phyloP scores from a whole-genome alignment of 306 rosid species.

The Trifolium repens region DNA sequence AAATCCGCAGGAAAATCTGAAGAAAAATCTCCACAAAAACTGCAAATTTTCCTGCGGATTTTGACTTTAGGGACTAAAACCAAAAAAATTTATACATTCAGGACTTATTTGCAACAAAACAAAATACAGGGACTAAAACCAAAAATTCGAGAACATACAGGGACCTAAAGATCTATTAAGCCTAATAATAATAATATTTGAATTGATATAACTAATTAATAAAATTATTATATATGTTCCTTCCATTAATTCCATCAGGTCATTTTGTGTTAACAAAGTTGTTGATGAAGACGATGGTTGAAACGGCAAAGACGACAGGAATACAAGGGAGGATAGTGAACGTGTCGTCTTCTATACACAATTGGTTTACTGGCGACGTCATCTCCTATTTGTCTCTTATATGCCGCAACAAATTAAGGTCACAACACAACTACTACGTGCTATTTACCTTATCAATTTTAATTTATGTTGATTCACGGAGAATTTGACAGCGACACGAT shows the following conservation, averaged over 20 bases:
- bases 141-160: too few species aligned
- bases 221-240: too few species aligned
- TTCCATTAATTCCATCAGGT: constrained; percentile 44
- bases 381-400: constrained; percentile 67
- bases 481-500: too few species aligned
- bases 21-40: too few species aligned
- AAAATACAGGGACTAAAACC: too few species aligned
- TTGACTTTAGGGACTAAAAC: too few species aligned
- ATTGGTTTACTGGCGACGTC: constrained; percentile 81
- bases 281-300: constrained; percentile 64
- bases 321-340: constrained; percentile 83
- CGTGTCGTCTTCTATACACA: constrained; percentile 76
- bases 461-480: background rate
- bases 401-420: constrained; percentile 53
- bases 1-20: too few species aligned
- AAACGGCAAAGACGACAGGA: constrained; percentile 67
- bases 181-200: background rate
- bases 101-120: too few species aligned
- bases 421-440: background rate
- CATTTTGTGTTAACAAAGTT: constrained; percentile 85
- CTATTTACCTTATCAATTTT: background rate
- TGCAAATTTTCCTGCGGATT: too few species aligned
- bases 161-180: too few species aligned
- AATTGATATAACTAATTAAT: background rate
- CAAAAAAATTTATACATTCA: too few species aligned